Evolutionary conservation across 2,329 filamentous ascomycete species (phyloP), one percentile per base, ranked within the genome.

Genomic region (Phaeomoniella chlamydospora): DNA sequence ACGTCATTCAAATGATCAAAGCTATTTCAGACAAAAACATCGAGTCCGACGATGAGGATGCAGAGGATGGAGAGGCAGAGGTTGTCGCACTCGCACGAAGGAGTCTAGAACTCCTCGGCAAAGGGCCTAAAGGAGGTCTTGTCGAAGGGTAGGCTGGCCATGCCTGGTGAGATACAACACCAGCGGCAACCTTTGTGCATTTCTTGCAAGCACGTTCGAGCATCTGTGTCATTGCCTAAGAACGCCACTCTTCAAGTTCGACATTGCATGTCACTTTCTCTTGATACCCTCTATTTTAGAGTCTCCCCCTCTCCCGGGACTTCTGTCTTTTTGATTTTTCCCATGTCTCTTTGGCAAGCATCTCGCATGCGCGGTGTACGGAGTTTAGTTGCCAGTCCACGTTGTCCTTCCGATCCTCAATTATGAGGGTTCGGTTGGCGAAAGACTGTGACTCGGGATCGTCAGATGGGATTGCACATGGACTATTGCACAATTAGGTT

Each of bases 1-100:
- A 94, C 45, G 81, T 98, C 45, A 82, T 94, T 38, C 75, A 84
- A 42, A 86, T 94, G 71, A 90, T 96, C 43, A 84, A 82, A 56
- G 74, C 75, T 43, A 96, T 98, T 52, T 83, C 86, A 14, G 87
- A 92, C 53, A 84, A 82, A 52, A 84, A 81, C 47, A 72, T 94
- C 43, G 86, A 93, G 49, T 80, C 82, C 1, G 86, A 93, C 40
- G 81, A 86, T 44, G 84, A 87, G 46, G 79, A 79, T 43, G 83
- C 80, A 33, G 86, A 93, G 48, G 86, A 93, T 40, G 87, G 90
- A 32, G 87, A 94, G 56, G 83, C 80, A 39, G 88, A 96, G 56
- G 87, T 94, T 31, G 83, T 94, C 44, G 86, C 78, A 46, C 72
- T 98, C 47, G 88, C 90, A 15, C 81, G 88, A 51, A 74, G 86